Conservation (phyloP, 2,329 filamentous ascomycete species). For the Chaetomiaceae sp. region DNA sequence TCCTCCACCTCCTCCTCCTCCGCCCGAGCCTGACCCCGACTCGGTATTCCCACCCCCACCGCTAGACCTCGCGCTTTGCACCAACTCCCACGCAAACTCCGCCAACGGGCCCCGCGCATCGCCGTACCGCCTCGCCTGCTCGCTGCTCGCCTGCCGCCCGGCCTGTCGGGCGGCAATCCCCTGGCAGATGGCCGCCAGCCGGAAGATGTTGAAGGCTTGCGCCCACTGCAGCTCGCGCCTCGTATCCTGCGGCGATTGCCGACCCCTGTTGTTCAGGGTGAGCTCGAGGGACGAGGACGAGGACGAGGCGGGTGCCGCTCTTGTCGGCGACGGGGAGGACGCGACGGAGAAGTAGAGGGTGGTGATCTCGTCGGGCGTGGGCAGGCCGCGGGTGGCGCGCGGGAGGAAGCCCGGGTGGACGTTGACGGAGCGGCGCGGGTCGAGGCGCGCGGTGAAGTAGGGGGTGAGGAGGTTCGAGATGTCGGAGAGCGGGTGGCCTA, state of each 20-base stretch:
- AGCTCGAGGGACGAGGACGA: constrained; percentile 19
- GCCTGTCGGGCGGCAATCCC: constrained; percentile 90
- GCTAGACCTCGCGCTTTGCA: constrained; percentile 41
- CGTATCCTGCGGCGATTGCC: constrained; percentile 13
- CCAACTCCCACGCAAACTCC: constrained; percentile 71
- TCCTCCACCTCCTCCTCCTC: not conserved
- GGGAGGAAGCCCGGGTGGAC: constrained; percentile 54
- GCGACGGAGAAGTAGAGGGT: constrained; percentile 42
- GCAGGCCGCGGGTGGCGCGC: constrained; percentile 57
- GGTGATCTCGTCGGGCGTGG: constrained; percentile 31
- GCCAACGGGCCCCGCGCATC: constrained; percentile 67
- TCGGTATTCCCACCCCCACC: no score
- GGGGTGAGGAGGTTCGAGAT: constrained; percentile 70
- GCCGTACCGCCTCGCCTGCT: constrained; percentile 69
- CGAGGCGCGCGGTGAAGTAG: constrained; percentile 38
- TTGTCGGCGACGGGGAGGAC: not conserved
- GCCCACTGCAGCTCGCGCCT: constrained; percentile 56
- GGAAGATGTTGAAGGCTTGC: constrained; percentile 58
- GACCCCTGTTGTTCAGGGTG: constrained; percentile 11
- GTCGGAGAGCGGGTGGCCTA: constrained; percentile 93
- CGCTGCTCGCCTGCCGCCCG: constrained; percentile 81
- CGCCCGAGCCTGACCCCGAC: not conserved
- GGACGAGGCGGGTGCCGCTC: constrained; percentile 7
- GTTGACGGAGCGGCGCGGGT: constrained; percentile 27
- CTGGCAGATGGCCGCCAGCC: constrained; percentile 64